Evolutionary conservation across 495 filamentous ascomycete genomes (phyloP).

Genomic region (Penicillium subrubescens): DNA sequence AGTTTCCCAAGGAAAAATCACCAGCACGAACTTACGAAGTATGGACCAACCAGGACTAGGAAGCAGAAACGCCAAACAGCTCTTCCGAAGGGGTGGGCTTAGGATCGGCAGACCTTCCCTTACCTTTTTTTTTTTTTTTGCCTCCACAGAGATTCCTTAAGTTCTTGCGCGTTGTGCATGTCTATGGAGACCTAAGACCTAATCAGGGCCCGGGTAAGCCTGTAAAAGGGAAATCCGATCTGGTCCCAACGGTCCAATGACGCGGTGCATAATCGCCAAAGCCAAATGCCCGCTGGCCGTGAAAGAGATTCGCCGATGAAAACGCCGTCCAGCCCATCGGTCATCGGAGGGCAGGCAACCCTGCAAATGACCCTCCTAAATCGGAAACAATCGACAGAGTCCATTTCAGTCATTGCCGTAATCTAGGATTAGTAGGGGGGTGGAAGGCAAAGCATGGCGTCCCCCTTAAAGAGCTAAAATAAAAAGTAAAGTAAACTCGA

Average conservation of each 20-base stretch:
- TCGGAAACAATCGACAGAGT: slow-evolving; percentile 18
- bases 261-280: neutral
- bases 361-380: slow-evolving; percentile 19
- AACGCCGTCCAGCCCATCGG: neutral
- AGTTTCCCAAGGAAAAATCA: neutral
- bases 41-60: neutral
- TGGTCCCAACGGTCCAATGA: slow-evolving; percentile 10
- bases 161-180: slow-evolving; percentile 4
- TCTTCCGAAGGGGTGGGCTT: neutral
- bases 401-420: slow-evolving; percentile 17
- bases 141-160: slow-evolving; percentile 4
- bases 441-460: slow-evolving; percentile 1
- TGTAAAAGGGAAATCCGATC: slow-evolving; percentile 7
- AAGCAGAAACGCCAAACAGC: neutral
- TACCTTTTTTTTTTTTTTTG: neutral
- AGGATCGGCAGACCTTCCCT: slow-evolving; percentile 16
- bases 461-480: neutral
- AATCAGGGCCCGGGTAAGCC: neutral
- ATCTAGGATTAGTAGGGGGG: slow-evolving; percentile 8
- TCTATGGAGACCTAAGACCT: neutral
- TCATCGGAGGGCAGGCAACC: neutral
- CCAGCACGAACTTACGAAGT: neutral
- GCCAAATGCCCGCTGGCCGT: slow-evolving; percentile 1
- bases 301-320: neutral
- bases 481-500: neutral